These are phyloP conservation scores for Fusarium hostae DNA, from an alignment of 2,329 filamentous ascomycete species.

Conservation along the genomic window DNA sequence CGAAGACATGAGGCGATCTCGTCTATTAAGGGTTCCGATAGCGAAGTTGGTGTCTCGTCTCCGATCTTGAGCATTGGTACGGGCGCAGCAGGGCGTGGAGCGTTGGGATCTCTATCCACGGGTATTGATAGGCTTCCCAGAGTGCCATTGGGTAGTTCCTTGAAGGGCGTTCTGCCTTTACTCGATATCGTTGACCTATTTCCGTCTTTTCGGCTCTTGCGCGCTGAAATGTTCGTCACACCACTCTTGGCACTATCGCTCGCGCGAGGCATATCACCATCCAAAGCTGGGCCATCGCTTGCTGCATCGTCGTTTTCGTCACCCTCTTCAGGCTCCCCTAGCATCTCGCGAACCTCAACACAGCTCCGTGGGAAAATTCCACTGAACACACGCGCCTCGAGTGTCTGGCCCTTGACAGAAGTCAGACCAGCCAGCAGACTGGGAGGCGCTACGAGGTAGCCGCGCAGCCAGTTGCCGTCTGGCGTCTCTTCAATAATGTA, in stretches of 20 bases:
- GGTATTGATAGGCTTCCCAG: constrained; percentile 58
- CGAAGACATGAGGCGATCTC: constrained; percentile 96
- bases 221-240: constrained; percentile 53
- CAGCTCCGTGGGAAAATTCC: constrained; percentile 96
- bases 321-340: constrained; percentile 76
- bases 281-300: constrained; percentile 48
- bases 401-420: constrained; percentile 88
- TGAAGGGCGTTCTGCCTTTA: constrained; percentile 47
- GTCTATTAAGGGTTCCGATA: constrained; percentile 90
- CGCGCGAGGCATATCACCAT: constrained; percentile 46
- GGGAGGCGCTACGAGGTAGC: constrained; percentile 93
- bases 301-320: constrained; percentile 55
- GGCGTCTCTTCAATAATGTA: constrained; percentile 98
- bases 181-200: constrained; percentile 40
- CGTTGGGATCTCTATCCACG: constrained; percentile 70
- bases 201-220: constrained; percentile 51
- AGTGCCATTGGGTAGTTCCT: constrained; percentile 54
- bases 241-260: constrained; percentile 67
- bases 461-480: constrained; percentile 91
- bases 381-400: constrained; percentile 97
- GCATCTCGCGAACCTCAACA: constrained; percentile 91
- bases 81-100: constrained; percentile 84
- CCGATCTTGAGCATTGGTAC: constrained; percentile 98
- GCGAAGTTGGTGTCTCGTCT: constrained; percentile 92
- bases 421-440: constrained; percentile 92